Evolutionary conservation across 176 grass and related monocot genomes (phyloP).

Genomic region (Oryza meyeriana): DNA sequence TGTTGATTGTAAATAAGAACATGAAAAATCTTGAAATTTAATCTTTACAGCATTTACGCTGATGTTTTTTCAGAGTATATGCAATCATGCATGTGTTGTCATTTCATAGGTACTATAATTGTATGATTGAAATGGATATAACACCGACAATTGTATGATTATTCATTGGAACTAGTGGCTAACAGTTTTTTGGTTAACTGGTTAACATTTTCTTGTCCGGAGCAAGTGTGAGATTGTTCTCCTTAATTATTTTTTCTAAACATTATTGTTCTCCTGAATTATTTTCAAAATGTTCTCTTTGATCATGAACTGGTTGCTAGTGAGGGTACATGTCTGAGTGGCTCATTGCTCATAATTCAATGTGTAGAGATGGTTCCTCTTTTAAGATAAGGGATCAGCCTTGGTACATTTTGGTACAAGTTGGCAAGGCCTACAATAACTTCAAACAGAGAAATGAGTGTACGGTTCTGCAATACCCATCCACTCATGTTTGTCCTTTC

Average conservation of each 20-base stretch:
- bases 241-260: not conserved
- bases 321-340: not conserved
- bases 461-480: constrained; percentile 5
- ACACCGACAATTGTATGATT: not conserved
- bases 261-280: not conserved
- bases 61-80: not conserved
- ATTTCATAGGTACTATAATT: not conserved
- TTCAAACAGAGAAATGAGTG: not conserved
- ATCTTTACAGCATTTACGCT: too few species aligned
- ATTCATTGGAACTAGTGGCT: not conserved
- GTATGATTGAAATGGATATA: not conserved
- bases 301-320: not conserved
- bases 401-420: not conserved
- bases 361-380: constrained; percentile 4
- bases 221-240: not conserved
- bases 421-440: not conserved
- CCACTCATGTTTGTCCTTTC: not conserved
- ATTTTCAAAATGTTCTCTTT: not conserved
- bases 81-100: not conserved
- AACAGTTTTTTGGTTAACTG: not conserved
- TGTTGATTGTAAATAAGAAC: not conserved
- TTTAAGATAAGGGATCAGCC: not conserved
- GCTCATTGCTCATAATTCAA: constrained; percentile 9
- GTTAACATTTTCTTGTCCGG: not conserved
- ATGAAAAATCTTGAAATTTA: too few species aligned